Conservation (phyloP, 495 filamentous ascomycete genomes). For the Lophium mytilinum region DNA sequence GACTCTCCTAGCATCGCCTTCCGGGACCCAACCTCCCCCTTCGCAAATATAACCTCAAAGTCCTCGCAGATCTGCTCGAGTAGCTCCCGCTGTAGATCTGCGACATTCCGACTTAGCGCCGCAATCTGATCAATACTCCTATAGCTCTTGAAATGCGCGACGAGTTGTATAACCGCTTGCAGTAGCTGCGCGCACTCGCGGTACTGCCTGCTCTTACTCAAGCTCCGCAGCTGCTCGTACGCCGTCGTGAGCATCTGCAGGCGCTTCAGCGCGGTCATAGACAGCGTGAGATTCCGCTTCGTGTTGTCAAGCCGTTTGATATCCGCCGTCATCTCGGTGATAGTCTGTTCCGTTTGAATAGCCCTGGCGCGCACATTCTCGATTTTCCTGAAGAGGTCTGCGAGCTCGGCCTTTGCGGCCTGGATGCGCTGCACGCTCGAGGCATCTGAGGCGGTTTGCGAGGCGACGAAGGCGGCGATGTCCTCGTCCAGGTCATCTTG, state of each 20-base stretch:
- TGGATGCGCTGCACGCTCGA: constrained; percentile 86
- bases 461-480: constrained; percentile 66
- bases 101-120: constrained; percentile 82
- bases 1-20: constrained; percentile 71
- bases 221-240: constrained; percentile 84
- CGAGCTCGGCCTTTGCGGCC: constrained; percentile 79
- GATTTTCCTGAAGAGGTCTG: constrained; percentile 87
- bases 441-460: constrained; percentile 78
- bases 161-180: constrained; percentile 93
- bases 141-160: constrained; percentile 98
- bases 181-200: constrained; percentile 91
- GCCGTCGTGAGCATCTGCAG: constrained; percentile 98
- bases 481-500: constrained; percentile 79
- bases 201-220: constrained; percentile 84
- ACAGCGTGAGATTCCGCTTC: constrained; percentile 90
- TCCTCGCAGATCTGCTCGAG: constrained; percentile 97
- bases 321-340: constrained; percentile 98
- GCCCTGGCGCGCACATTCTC: constrained; percentile 87
- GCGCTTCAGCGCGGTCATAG: constrained; percentile 95
- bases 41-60: constrained; percentile 91
- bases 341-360: constrained; percentile 84
- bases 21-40: constrained; percentile 66
- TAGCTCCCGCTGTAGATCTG: constrained; percentile 87
- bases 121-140: constrained; percentile 97
- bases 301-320: constrained; percentile 96